Conservation (phyloP, 805 yeast species). For the Kodamaea kaohsiungensis region DNA sequence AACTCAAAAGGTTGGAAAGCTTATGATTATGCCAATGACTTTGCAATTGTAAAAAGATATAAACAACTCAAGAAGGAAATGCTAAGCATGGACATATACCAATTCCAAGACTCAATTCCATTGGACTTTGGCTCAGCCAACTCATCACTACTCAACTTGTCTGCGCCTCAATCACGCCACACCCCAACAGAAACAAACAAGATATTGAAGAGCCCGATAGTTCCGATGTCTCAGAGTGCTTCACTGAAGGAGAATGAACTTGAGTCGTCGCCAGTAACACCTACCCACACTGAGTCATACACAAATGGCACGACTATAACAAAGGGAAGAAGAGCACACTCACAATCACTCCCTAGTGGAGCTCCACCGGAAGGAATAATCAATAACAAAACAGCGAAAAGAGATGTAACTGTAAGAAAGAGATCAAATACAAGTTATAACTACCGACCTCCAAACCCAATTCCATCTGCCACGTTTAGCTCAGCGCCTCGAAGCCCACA, state of each 20-base stretch:
- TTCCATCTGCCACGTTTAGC: conserved; percentile 13
- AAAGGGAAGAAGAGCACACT: conserved; percentile 24
- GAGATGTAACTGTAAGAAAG: conserved; percentile 11
- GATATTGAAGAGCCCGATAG: conserved; percentile 32
- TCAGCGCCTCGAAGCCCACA: conserved; percentile 9
- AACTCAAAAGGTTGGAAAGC: conserved; percentile 62
- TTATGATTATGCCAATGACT: conserved; percentile 31
- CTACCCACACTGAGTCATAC: neutral
- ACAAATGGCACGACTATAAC: neutral
- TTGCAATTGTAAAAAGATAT: conserved; percentile 28
- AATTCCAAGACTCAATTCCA: conserved; percentile 6
- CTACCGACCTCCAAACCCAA: conserved; percentile 17
- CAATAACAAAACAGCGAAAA: neutral
- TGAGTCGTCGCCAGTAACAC: neutral
- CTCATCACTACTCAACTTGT: conserved; percentile 10
- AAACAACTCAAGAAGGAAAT: conserved; percentile 23
- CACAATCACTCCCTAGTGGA: conserved; percentile 31
- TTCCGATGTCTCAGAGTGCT: conserved; percentile 27
- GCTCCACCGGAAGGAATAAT: conserved; percentile 8
- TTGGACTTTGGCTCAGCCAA: conserved; percentile 10
- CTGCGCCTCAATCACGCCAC: conserved; percentile 7
- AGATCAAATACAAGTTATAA: conserved; percentile 26
- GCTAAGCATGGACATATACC: conserved; percentile 12
- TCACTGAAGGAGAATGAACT: conserved; percentile 5
- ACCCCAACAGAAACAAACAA: conserved; percentile 18